Base-by-base conservation (phyloP, 495 filamentous ascomycete species). In the Penicillium ucsense region DNA sequence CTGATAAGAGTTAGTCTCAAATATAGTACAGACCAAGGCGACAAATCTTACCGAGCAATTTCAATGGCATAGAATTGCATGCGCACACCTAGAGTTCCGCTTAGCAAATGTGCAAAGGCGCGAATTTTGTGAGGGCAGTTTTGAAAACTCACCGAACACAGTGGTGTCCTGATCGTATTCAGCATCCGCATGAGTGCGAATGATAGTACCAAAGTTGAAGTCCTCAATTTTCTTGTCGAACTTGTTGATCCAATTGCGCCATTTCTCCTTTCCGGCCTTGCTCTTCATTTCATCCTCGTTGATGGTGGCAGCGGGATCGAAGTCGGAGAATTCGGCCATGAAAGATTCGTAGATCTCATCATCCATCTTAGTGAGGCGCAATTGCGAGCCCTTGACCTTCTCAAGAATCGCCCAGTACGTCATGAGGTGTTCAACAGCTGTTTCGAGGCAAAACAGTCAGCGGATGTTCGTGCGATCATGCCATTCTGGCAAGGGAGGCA, bases 41-140 rank as follows among this genome's bases (percentile, higher is more conserved):
- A 20, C 29, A 20, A 39, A 4, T 31, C 70, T 54, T 60, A 88
- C 86, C 86, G 83, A 8, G 86, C 84, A 59, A 99, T 95, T 68
- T 99, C 92, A 59, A 97, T 68, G 32, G 92, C 92, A 60, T 99
- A 99, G 61, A 99, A 99, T 63, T 99, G 92, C 92, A 98, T 98
- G 46, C 92, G 79, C 54, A 78, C 58, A 49, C 62, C 64, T 67
- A 12, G 49, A 49, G 28, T 30, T 38, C 27, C 12, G 27, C 31
- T 55, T 28, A 51, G 38, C 28, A 38, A 6, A 45, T 45, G 9
- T 32, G n/a, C 1, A 20, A 1, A 20, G 20, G 20, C 20, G 20
- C 20, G 2, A 20, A 20, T 20, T 1, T 2, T 2, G 20, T 20
- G 20, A 20, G 20, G 20, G 20, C 30, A 12, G 28, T 9, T 20